Conservation (phyloP, 2,329 filamentous ascomycete genomes). For the Alternaria angustiovoidea region DNA sequence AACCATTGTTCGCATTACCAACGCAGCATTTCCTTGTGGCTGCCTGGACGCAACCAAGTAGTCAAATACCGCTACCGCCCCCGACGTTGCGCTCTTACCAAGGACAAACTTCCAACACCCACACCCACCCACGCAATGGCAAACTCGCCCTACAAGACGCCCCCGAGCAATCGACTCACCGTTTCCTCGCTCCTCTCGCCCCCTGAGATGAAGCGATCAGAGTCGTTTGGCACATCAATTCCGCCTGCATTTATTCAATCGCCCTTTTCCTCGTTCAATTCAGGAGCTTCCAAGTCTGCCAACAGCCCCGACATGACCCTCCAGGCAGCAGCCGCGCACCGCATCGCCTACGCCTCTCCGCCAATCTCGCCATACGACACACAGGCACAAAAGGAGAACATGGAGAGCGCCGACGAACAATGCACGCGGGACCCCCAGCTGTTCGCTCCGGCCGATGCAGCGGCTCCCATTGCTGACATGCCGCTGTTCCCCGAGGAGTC, state of each 20-base stretch:
- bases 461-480: conserved; percentile 41
- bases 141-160: conserved; percentile 38
- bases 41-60: conserved; percentile 21
- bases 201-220: conserved; percentile 51
- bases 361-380: conserved; percentile 51
- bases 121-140: conserved; percentile 32
- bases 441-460: conserved; percentile 40
- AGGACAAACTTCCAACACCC: conserved; percentile 29
- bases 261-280: conserved; percentile 40
- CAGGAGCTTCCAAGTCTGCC: conserved; percentile 31
- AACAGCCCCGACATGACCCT: conserved; percentile 28
- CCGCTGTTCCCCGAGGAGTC: conserved; percentile 48
- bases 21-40: conserved; percentile 11
- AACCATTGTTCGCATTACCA: conserved; percentile 18
- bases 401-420: conserved; percentile 38
- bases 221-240: conserved; percentile 50
- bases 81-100: conserved; percentile 12
- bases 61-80: conserved; percentile 17
- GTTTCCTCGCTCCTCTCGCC: conserved; percentile 53
- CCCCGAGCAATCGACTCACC: conserved; percentile 43
- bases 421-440: conserved; percentile 48
- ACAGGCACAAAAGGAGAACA: conserved; percentile 49
- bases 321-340: conserved; percentile 34
- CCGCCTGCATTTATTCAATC: conserved; percentile 30
- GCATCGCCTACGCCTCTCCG: conserved; percentile 49